phyloP scores from a whole-genome alignment of 352 stramenopile species.

The Globisporangium paroecandrum region DNA sequence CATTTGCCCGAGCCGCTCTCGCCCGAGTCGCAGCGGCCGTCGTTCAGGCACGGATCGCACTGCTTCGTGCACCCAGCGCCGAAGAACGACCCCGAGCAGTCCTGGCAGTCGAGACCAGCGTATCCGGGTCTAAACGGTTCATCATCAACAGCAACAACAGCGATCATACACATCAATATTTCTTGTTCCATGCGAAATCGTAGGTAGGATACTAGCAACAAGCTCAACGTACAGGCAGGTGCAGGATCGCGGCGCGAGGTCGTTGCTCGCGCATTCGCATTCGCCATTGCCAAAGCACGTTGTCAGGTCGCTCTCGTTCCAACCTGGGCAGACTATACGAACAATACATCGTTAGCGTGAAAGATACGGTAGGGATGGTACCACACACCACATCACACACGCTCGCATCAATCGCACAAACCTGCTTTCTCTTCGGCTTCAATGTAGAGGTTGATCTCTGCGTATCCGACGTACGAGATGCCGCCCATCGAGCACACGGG shows the following conservation, averaged over 20 bases:
- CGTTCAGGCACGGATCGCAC: conserved; percentile 77
- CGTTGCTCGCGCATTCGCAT: conserved; percentile 64
- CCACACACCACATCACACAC: neutral
- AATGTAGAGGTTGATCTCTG: conserved; percentile 78
- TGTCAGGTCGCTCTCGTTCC: conserved; percentile 44
- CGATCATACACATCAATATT: neutral
- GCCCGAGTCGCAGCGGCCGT: conserved; percentile 66
- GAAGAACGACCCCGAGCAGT: conserved; percentile 63
- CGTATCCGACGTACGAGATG: conserved; percentile 68
- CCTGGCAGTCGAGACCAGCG: conserved; percentile 60
- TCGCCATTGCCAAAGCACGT: conserved; percentile 67
- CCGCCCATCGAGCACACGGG: conserved; percentile 80
- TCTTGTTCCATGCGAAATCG: neutral
- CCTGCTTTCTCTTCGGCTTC: conserved; percentile 77
- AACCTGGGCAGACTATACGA: conserved; percentile 60
- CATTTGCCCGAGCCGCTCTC: conserved; percentile 59
- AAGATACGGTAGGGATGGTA: neutral
- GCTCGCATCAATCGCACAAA: conserved; percentile 23
- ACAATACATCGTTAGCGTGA: neutral
- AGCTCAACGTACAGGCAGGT: conserved; percentile 55
- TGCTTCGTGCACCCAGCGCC: conserved; percentile 42
- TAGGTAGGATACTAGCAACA: neutral
- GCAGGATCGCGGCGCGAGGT: conserved; percentile 54
- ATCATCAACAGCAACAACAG: neutral
- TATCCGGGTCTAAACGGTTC: conserved; percentile 42